Evolutionary conservation across 345 rosid species (phyloP).

Genomic region (Eucalyptus curtisii): DNA sequence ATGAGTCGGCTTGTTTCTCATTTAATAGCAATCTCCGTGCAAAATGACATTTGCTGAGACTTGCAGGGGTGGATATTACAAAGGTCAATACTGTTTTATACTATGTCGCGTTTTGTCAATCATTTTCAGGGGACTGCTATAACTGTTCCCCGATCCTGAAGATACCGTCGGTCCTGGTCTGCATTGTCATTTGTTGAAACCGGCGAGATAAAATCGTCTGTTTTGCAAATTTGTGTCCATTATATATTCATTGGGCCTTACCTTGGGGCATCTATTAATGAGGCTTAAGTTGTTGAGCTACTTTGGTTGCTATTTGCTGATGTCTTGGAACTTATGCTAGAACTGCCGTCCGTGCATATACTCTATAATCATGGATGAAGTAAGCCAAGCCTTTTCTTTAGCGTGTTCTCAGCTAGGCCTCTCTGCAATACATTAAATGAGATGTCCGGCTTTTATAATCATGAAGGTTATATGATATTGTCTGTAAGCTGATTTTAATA

Average conservation of each 20-base stretch:
- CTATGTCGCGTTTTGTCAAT: neutral
- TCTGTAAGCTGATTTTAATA: neutral
- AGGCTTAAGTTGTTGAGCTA: neutral
- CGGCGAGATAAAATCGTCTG: neutral
- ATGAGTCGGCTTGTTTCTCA: neutral
- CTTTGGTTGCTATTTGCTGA: neutral
- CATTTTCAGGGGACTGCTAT: neutral
- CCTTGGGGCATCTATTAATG: neutral
- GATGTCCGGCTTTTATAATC: neutral
- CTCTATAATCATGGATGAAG: neutral
- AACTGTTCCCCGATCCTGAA: neutral
- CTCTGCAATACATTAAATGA: neutral
- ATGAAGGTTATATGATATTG: neutral
- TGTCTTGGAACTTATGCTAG: neutral
- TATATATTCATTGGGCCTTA: neutral
- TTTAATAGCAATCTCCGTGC: neutral
- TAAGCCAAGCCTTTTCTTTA: neutral
- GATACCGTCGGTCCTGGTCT: neutral
- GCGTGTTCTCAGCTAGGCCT: neutral
- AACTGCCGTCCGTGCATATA: neutral
- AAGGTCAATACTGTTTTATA: neutral
- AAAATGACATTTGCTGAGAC: neutral
- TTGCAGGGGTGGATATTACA: neutral
- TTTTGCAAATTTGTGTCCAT: neutral
- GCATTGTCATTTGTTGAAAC: neutral